A percentile compares a stretch with the other conserved stretches of the same genome.
Evolutionary conservation across 768 basidiomycete genomes (phyloP).

Genomic region (Podaxis mareebaensis): DNA sequence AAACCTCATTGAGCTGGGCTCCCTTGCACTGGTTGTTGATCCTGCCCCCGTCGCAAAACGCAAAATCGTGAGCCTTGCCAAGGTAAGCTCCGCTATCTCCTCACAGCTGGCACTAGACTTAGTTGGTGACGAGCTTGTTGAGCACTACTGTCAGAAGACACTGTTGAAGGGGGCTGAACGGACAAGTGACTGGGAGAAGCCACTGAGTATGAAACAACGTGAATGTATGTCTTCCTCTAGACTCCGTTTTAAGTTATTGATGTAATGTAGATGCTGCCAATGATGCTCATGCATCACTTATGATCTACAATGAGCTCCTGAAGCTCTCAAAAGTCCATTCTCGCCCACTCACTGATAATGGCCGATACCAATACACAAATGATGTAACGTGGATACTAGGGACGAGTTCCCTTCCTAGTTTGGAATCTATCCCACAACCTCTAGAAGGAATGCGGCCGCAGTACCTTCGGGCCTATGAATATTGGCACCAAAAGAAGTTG

Average conservation of each 20-base stretch:
- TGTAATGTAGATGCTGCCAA: constrained; percentile 35
- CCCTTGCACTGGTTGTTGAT: constrained; percentile 32
- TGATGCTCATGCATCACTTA: constrained; percentile 35
- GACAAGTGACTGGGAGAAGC: constrained; percentile 36
- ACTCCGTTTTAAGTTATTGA: not conserved
- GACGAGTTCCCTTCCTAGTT: not conserved
- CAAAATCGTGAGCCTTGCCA: constrained; percentile 33
- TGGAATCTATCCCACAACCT: not conserved
- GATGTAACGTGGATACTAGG: constrained; percentile 3
- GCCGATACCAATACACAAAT: constrained; percentile 6
- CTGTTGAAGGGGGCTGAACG: constrained; percentile 32
- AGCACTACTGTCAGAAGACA: constrained; percentile 30
- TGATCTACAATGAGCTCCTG: constrained; percentile 30
- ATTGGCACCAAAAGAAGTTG: constrained; percentile 31
- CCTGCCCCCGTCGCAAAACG: constrained; percentile 22
- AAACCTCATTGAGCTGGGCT: constrained; percentile 37
- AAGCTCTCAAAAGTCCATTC: constrained; percentile 25
- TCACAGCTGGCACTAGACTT: not conserved
- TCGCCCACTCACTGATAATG: constrained; percentile 18
- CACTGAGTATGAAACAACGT: constrained; percentile 24
- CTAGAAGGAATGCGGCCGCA: constrained; percentile 23
- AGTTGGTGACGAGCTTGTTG: constrained; percentile 28
- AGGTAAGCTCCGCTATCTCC: constrained; percentile 21
- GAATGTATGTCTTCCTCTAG: constrained; percentile 26
- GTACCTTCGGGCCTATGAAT: constrained; percentile 33